Evolutionary conservation across 2,329 filamentous ascomycete genomes (phyloP).

Genomic region (Decorospora gaudefroyi): DNA sequence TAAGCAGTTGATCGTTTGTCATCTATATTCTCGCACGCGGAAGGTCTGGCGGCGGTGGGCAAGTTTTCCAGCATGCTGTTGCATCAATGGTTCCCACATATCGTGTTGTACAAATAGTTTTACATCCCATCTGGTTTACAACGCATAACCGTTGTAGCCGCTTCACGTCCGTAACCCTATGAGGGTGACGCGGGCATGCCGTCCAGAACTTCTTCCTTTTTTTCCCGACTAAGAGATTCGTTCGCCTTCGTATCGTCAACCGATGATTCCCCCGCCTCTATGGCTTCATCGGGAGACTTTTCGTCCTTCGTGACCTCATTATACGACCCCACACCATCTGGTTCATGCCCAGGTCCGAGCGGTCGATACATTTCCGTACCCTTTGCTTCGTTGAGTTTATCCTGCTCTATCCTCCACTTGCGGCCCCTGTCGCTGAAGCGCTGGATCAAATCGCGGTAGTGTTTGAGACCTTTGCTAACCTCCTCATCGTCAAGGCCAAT

Average conservation of each 20-base stretch:
- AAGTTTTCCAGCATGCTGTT: too few species aligned
- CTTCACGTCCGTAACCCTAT: neutral
- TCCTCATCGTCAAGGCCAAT: constrained; percentile 49
- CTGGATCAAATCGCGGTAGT: constrained; percentile 54
- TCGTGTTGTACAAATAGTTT: constrained; percentile 1
- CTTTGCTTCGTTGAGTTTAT: constrained; percentile 55
- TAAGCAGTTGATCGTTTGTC: too few species aligned
- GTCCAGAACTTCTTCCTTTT: constrained; percentile 7
- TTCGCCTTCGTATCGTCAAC: constrained; percentile 2
- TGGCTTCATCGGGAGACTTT: neutral
- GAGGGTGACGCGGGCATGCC: constrained; percentile 9
- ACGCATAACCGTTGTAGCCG: neutral
- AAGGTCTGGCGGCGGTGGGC: too few species aligned
- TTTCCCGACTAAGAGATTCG: constrained; percentile 4
- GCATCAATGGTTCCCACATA: neutral
- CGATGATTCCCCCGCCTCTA: neutral
- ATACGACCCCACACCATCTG: constrained; percentile 9
- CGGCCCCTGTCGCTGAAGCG: constrained; percentile 61
- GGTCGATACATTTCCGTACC: constrained; percentile 46
- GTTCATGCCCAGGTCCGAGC: constrained; percentile 40
- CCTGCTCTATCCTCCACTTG: constrained; percentile 60
- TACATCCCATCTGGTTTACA: constrained; percentile 1
- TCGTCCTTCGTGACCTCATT: neutral
- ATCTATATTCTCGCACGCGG: too few species aligned
- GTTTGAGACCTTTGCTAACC: constrained; percentile 44